These are phyloP conservation scores for Cucurbita moschata DNA, from an alignment of 306 rosid species.

Conservation along the genomic window DNA sequence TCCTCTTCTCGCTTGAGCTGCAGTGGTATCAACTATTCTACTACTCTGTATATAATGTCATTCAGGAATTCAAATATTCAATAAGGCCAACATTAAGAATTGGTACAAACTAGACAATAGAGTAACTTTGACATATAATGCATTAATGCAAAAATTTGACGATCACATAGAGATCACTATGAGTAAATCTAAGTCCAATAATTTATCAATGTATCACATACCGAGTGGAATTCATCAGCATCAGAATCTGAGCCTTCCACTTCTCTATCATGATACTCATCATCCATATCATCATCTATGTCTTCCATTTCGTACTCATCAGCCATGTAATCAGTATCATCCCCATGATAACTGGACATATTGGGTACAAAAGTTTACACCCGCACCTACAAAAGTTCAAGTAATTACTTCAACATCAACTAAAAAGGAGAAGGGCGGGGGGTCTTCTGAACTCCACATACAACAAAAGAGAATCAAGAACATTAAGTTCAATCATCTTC, in stretches of 20 bases:
- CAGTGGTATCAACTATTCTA: constrained; percentile 27
- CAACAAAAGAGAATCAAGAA: neutral
- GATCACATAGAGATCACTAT: neutral
- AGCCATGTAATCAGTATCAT: constrained; percentile 38
- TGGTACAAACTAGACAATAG: neutral
- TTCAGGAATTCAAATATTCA: neutral
- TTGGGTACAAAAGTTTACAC: constrained; percentile 8
- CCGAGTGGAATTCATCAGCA: constrained; percentile 50
- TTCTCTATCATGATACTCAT: constrained; percentile 39
- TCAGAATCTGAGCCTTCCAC: constrained; percentile 48
- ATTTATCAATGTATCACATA: constrained; percentile 17
- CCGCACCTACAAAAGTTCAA: constrained; percentile 6
- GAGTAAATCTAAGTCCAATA: neutral
- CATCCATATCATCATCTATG: constrained; percentile 47
- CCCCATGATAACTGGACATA: constrained; percentile 39
- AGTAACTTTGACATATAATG: neutral
- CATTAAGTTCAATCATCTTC: neutral
- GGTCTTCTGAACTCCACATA: neutral
- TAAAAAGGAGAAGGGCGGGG: neutral
- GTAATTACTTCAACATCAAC: constrained; percentile 5
- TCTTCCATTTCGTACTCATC: constrained; percentile 68
- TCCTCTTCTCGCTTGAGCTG: constrained; percentile 32
- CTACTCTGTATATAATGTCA: constrained; percentile 31
- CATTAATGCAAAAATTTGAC: neutral
- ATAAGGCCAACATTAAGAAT: neutral